Base-by-base conservation (phyloP, 306 rosid species). In the Corylus avellana region DNA sequence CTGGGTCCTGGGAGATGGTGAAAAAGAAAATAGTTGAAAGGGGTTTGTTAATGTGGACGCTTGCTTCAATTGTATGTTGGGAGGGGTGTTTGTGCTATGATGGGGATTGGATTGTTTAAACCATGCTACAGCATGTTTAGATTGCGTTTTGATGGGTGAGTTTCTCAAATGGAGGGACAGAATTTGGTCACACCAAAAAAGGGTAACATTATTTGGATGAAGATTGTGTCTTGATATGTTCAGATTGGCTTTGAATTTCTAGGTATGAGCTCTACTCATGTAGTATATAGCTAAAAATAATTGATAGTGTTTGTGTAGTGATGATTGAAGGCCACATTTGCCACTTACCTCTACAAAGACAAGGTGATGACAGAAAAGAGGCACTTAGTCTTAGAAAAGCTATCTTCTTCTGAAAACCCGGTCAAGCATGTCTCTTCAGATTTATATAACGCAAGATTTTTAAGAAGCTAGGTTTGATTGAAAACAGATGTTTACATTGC, bases 21-120 rank as follows among this genome's bases (percentile, higher is more conserved):
- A 27, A 22, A 47, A 47, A 75, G 71, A 70, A 13, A 82, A 50
- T 50, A 13, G 77, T 12, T 76, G 70, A 37, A 39, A 50, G 83
- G 10, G 61, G 2, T 54, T 50, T 57, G 49, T 7, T 64, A 7
- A 3, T 67, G 0, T 1, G 44, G 7, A 37, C 25, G 32, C 35
- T 22, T 53, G 27, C 11, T 68, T 54, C 50, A 10, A 37, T 47
- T 77, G 12, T 57, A 20, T 55, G 46, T 50, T 53, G 5, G 70
- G 42, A 44, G 51, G 11, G n/a, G 0, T 29, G 12, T 76, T 63
- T 79, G 72, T 48, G 64, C 70, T 46, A 16, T 18, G 51, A 47
- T 42, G 20, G 67, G 66, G n/a, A 20, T 0, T 57, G 22, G 63
- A 14, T 10, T 27, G 44, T 12, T 9, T 66, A 37, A 55, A 14